Evolutionary conservation across 345 rosid genomes (phyloP), one percentile per base, ranked within the genome.

Genomic region (Salix purpurea): DNA sequence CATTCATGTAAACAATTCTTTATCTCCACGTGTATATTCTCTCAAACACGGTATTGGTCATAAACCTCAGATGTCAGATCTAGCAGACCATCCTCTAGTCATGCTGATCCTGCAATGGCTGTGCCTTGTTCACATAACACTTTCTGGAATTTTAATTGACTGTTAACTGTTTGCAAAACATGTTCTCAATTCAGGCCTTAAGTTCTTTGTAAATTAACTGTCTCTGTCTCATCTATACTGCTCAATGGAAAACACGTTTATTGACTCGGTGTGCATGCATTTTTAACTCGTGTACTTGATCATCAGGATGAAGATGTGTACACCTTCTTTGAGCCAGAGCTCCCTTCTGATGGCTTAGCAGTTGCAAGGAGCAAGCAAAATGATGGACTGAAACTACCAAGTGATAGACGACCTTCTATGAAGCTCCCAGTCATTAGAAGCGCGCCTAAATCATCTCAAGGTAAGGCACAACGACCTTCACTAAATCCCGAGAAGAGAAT

Each of bases 271-370:
- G 24, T 36, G 69, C 30, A 62, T 7, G 21, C 13, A 21, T 67
- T 50, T 36, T 26, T 36, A 36, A 36, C 37, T 66, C 65, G 18
- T 50, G 44, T 24, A 13, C 56, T 36, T 23, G 30, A 42, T 66
- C 52, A 36, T 34, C 88, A 95, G 99, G 99, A 96, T 78, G 99
- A 96, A 92, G 99, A 94, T 81, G 97, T 94, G 24, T 92, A 94
- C 84, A 83, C 96, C 1, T 96, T 96, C 84, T 96, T 96, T 19
- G 99, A 96, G 89, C 99, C 99, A 16, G 98, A 91, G 82, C 95
- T 94, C 56, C 96, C 99, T 42, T 74, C 83, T 6, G 98, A 94
- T 72, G 75, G 82, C 24, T 65, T 87, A 69, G 86, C 89, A 67
- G 79, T 86, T 37, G 39, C 87, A 46, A 89, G 94, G 81, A 80